Conservation (phyloP, 208 protist genomes). For the Leishmania arabica region DNA sequence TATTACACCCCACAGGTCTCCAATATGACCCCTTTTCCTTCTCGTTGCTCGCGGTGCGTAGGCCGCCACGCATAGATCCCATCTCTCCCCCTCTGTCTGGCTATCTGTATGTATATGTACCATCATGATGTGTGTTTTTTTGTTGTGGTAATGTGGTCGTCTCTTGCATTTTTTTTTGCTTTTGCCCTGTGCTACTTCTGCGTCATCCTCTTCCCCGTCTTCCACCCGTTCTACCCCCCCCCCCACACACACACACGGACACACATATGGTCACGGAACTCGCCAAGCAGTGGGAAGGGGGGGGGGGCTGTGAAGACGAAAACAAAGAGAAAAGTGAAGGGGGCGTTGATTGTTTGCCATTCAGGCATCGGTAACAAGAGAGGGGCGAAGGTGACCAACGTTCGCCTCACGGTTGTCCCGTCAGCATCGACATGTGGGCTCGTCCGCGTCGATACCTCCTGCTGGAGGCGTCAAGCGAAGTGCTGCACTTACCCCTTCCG, state of each 20-base stretch:
- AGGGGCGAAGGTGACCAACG: neutral
- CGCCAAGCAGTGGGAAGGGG: neutral
- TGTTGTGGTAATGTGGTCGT: neutral
- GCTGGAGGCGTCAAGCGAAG: neutral
- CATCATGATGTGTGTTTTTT: no score
- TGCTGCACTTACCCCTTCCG: neutral
- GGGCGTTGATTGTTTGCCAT: neutral
- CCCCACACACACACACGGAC: neutral
- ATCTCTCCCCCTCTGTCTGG: no score
- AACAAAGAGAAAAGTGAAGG: neutral
- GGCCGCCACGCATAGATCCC: neutral
- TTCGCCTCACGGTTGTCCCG: neutral
- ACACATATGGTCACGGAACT: neutral
- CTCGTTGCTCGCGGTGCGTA: neutral
- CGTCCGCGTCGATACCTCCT: neutral
- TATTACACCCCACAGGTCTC: neutral
- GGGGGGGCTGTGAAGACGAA: neutral
- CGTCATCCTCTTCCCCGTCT: neutral
- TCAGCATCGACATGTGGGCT: neutral
- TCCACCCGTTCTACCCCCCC: neutral
- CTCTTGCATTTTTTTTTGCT: neutral
- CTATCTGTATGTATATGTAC: no score
- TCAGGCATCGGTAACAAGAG: neutral
- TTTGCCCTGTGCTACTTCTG: neutral
- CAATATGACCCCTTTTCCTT: neutral